Evolutionary conservation across 768 basidiomycete genomes (phyloP).

Genomic region (Auricularia sp.): DNA sequence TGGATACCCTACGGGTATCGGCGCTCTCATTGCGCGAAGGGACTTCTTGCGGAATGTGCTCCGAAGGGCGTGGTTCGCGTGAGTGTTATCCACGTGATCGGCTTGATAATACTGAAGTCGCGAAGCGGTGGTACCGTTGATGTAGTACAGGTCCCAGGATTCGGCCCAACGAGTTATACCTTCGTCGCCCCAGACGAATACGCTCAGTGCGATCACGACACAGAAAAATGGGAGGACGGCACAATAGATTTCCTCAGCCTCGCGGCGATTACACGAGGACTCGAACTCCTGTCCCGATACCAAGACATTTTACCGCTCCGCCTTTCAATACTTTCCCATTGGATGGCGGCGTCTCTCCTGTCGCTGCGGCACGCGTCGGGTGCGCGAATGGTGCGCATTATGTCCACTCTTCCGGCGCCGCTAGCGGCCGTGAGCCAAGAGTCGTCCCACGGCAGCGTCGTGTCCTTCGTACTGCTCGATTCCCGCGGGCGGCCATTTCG

Average conservation of each 20-base stretch:
- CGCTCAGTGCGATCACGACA: conserved; percentile 10
- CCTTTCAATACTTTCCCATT: conserved; percentile 57
- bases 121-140: conserved; percentile 60
- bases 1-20: conserved; percentile 77
- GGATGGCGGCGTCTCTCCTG: conserved; percentile 46
- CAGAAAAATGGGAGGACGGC: conserved; percentile 49
- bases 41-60: conserved; percentile 47
- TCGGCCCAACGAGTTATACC: conserved; percentile 9
- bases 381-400: conserved; percentile 53
- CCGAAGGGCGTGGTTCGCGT: conserved; percentile 70
- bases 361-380: conserved; percentile 49
- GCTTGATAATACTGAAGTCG: background rate
- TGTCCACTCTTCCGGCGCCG: conserved; percentile 49
- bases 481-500: conserved; percentile 52
- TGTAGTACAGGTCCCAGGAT: conserved; percentile 74
- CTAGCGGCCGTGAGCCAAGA: conserved; percentile 27
- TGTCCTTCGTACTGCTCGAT: conserved; percentile 23
- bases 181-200: background rate
- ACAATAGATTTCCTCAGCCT: conserved; percentile 75
- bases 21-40: conserved; percentile 66
- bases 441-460: conserved; percentile 38
- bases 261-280: conserved; percentile 68
- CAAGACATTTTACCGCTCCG: conserved; percentile 71
- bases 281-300: conserved; percentile 69
- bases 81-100: background rate